Conservation (phyloP, 1,139 yeast genomes). For the Kazachstania sp. region DNA sequence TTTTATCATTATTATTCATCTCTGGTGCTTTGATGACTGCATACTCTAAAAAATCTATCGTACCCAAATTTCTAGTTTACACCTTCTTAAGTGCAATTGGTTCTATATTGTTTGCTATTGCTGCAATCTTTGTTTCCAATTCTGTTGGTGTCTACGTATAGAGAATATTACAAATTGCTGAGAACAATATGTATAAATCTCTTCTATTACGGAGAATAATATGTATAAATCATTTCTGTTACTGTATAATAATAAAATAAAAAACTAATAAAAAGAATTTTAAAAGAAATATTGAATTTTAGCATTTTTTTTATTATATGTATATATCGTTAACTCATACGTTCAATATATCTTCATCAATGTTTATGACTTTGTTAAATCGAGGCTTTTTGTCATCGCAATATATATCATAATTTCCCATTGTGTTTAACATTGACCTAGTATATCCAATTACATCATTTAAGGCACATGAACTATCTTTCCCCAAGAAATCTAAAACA, state of each 20-base stretch:
- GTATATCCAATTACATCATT: constrained; percentile 27
- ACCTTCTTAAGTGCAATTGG: constrained; percentile 17
- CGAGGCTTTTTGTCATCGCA: constrained; percentile 1
- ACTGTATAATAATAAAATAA: background rate
- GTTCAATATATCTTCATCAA: constrained; percentile 28
- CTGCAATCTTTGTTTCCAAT: constrained; percentile 24
- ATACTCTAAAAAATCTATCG: constrained; percentile 12
- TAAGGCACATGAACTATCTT: constrained; percentile 24
- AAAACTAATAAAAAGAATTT: background rate
- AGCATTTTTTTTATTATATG: background rate
- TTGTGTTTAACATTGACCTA: constrained; percentile 25
- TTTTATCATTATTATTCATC: constrained; percentile 17
- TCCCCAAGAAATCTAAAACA: constrained; percentile 20
- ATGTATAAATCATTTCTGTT: background rate
- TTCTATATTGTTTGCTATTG: constrained; percentile 23
- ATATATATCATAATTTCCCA: constrained; percentile 6
- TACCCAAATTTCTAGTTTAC: constrained; percentile 15
- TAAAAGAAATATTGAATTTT: background rate
- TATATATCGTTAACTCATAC: constrained; percentile 7
- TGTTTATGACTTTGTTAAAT: constrained; percentile 24
- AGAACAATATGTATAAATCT: too few relatives aligned
- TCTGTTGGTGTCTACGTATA: constrained; percentile 29
- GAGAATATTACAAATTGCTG: background rate
- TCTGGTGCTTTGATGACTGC: constrained; percentile 16
- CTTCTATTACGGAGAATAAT: background rate